Evolutionary conservation across 2,329 filamentous ascomycete species (phyloP), one percentile per base, ranked within the genome.

Genomic region (Diplodia corticola): DNA sequence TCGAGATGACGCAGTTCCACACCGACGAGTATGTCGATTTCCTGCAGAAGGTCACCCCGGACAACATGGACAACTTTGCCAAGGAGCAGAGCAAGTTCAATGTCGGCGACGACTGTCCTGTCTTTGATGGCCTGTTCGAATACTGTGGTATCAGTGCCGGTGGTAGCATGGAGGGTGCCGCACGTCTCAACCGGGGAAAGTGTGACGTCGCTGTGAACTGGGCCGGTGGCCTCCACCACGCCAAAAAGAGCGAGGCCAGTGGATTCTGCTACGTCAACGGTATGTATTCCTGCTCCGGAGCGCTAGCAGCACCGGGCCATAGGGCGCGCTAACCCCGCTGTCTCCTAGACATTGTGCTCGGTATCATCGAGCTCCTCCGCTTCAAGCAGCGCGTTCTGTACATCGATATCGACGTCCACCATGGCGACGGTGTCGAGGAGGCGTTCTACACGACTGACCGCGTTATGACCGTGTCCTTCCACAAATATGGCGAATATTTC

Each of bases 1-100:
- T 87, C 75, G 88, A 90, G 74, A 90, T 90, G 88, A 89, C 87
- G 68, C 88, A 90, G 75, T 90, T 90, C 75, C 88, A 90, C 76
- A 90, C 88, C 9, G 88, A 90, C 76, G 88, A 90, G 70, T 90
- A 90, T 75, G 88, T 90, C 74, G 88, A 90, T 66, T 90, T 90
- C 74, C 81, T 90, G 50, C 86, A 87, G 69, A 96, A 96, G 73
- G 95, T 99, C 65, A 98, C 95, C 0, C 96, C 95, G 1, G 95
- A 99, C 81, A 99, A 99, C 77, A 98, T 98, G 92, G 96, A 99
- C 72, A 87, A 86, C 70, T 98, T 92, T 75, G 86, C 89, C 71
- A 91, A 93, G 72, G 95, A 99, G 77, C 93, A 98, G 77, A 90
- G 91, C 86, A 87, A 83, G 80, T 83, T 89, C 79, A 90, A 90